Base-by-base conservation (phyloP, 2,329 filamentous ascomycete species). In the Fusarium liriodendri region DNA sequence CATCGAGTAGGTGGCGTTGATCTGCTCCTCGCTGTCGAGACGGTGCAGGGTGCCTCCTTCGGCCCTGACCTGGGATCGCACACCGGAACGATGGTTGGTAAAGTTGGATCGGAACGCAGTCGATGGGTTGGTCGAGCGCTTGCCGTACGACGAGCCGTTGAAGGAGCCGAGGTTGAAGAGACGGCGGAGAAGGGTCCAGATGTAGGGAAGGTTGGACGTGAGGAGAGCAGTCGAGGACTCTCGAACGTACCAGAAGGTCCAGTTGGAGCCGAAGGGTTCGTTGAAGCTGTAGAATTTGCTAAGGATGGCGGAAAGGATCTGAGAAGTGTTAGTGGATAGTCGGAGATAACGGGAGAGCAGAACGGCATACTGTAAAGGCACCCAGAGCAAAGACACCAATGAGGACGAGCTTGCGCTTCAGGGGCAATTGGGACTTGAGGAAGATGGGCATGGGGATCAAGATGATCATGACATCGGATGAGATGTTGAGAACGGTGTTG, bases 391-490 rank as follows among this genome's bases (percentile, higher is more conserved):
- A 87, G 29, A 88, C 82, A 6, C 78, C 78, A 57, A 83, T 83
- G 1, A 92, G 83, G 1, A 89, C 83, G 0, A 86, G 62, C 79
- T 91, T 91, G 76, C 89, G 86, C 77, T 85, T 87, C 2, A 82
- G 45, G 7, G 84, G 81, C 3, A 91, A 82, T 54, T 86, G 84
- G 1, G 89, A 85, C 29, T 84, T 84, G 13, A 87, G 72, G 29
- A 91, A 83, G 29, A 87, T 73, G 2, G 89, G 89, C 71, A 91
- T 83, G 1, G 89, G 89, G 22, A 92, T 86, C 5, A 84, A 76
- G 32, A 92, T 86, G 77, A 92, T 91, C 81, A 89, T 84, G 3
- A 90, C 40, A 71, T 92, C 90, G 29, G 89, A 90, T 3, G 87
- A 86, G 58, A 91, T 87, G 73, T 92, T 92, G 77, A 92, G 86